Base-by-base conservation (phyloP, 1,284 basidiomycete species). In the Ceraceosorus bombacis region DNA sequence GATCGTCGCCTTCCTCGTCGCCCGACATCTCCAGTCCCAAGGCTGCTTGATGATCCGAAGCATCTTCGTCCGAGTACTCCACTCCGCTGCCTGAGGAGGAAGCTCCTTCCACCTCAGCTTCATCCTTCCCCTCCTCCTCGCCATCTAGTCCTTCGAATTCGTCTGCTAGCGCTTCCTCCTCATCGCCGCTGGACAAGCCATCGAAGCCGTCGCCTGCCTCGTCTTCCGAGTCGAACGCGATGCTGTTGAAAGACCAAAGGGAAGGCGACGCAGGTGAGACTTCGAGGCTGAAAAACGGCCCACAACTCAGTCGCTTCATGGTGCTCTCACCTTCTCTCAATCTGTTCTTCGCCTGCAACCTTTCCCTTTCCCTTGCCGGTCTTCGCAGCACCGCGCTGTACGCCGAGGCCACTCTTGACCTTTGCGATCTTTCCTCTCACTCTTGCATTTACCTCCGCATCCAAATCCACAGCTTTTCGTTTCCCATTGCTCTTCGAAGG, bases 71-170 rank as follows among this genome's bases (percentile, higher is more conserved):
- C 39, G 48, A 38, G 53, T 49, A 40, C 48, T 55, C 53, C 13
- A 53, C 12, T 38, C 57, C 51, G 52, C 56, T 8, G 49, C 48
- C 17, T 43, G 27, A 27, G 27, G 27, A 27, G 27, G 27, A 27
- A 27, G 27, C 27, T 27, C 27, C 27, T 27, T 27, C 39, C 5
- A 38, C 55, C 6, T 55, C 54, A 36, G 57, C 55, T 13, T 60
- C 54, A 40, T 58, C 59, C 36, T 54, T 55, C 13, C 53, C 62
- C 3, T 60, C 64, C 17, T 55, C 60, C n/a, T 49, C 41, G 9
- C 51, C 58, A 57, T 82, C 83, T 54, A 81, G 81, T 9, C 83
- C 85, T 36, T 63, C 64, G 12, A 64, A 66, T 7, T 59, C 63
- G 4, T 63, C 70, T 6, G 50, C 63, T 4, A 68, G 55, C 40